Evolutionary conservation across 75 land plant species (phyloP).

Genomic region (Adiantum capillusveneris): DNA sequence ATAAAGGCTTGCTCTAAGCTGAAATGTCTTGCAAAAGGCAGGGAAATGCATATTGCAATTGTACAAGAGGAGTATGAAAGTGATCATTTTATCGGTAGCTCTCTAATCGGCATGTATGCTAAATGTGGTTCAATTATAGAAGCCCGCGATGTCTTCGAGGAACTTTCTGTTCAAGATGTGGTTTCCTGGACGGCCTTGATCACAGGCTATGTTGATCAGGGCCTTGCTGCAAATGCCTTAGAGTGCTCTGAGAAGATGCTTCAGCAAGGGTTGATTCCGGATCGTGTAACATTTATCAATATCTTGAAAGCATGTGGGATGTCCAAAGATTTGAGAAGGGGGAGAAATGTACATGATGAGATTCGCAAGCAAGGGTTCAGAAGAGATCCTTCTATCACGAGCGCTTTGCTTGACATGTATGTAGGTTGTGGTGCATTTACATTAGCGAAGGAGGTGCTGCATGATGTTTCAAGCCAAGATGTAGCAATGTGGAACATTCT

Average conservation of each 20-base stretch:
- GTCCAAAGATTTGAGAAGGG: constrained; percentile 25
- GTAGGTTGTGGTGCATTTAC: constrained; percentile 30
- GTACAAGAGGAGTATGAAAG: constrained; percentile 11
- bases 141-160: constrained; percentile 17
- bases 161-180: constrained; percentile 8
- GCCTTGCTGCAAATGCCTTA: constrained; percentile 26
- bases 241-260: constrained; percentile 24
- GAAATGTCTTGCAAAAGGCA: constrained; percentile 18
- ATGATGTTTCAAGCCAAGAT: constrained; percentile 18
- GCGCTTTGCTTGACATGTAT: constrained; percentile 36
- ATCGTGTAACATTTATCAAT: constrained; percentile 47
- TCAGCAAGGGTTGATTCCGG: constrained; percentile 32
- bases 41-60: constrained; percentile 11
- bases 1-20: constrained; percentile 15
- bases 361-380: background rate
- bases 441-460: constrained; percentile 25
- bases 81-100: constrained; percentile 14
- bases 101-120: constrained; percentile 20
- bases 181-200: constrained; percentile 22
- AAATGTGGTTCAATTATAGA: constrained; percentile 17
- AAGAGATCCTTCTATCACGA: constrained; percentile 6
- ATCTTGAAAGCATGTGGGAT: constrained; percentile 52
- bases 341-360: constrained; percentile 37
- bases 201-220: constrained; percentile 14
- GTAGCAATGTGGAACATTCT: constrained; percentile 47